Percentiles rank a stretch among this genome's conserved stretches.
These are phyloP conservation scores for Monsonia emarginata DNA, from an alignment of 441 rosid genomes.

Conservation along the genomic window DNA sequence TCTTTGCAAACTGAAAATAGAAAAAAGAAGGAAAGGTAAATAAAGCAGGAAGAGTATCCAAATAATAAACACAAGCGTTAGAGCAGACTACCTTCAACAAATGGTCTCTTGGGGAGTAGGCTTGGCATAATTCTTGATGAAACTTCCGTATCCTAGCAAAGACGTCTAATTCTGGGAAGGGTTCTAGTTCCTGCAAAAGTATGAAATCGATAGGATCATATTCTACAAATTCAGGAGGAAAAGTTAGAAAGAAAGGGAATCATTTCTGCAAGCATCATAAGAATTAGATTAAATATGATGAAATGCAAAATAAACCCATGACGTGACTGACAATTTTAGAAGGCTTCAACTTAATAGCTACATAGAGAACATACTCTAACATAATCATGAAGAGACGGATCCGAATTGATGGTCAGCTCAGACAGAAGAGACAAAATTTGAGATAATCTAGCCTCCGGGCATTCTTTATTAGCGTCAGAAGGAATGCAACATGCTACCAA, in stretches of 20 bases:
- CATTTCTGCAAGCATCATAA: neutral
- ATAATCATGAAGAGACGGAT: slow-evolving; percentile 63
- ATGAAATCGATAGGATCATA: slow-evolving; percentile 9
- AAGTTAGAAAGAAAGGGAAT: neutral
- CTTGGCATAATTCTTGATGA: slow-evolving; percentile 49
- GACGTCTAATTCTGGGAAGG: slow-evolving; percentile 60
- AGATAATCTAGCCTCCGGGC: slow-evolving; percentile 45
- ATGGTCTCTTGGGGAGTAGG: slow-evolving; percentile 72
- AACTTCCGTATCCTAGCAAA: slow-evolving; percentile 53
- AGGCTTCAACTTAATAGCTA: neutral
- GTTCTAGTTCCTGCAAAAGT: slow-evolving; percentile 66
- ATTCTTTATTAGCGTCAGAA: slow-evolving; percentile 33
- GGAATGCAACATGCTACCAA: slow-evolving; percentile 75
- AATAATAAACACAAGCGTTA: slow-evolving; percentile 8
- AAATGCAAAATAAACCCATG: neutral
- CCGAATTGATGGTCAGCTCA: slow-evolving; percentile 56
- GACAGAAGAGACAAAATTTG: slow-evolving; percentile 51
- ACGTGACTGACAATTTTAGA: neutral
- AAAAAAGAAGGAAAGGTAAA: slow-evolving; percentile 19
- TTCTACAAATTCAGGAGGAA: slow-evolving; percentile 10
- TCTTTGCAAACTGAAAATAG: slow-evolving; percentile 56
- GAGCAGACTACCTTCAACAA: slow-evolving; percentile 51
- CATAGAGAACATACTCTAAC: slow-evolving; percentile 49
- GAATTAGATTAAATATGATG: neutral
- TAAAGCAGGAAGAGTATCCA: slow-evolving; percentile 11